These are phyloP conservation scores for Scedosporium dehoogii DNA, from an alignment of 2,329 filamentous ascomycete genomes.

Conservation along the genomic window DNA sequence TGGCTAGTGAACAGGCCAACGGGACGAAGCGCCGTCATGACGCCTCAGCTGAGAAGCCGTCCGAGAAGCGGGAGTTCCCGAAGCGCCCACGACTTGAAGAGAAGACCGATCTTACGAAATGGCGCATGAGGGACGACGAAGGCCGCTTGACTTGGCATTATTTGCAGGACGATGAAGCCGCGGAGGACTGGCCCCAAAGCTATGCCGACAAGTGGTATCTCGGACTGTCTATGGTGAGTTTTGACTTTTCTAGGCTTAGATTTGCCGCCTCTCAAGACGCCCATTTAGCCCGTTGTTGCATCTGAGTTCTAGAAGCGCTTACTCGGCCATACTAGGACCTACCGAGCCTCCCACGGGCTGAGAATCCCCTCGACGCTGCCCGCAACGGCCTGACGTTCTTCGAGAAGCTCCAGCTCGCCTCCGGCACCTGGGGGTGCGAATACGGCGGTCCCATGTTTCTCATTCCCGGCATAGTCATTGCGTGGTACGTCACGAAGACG, in stretches of 20 bases:
- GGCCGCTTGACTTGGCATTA: constrained; percentile 95
- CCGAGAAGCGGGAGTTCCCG: constrained; percentile 20
- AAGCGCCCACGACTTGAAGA: constrained; percentile 39
- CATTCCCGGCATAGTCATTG: constrained; percentile 72
- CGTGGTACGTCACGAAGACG: constrained; percentile 83
- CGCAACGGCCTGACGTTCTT: constrained; percentile 82
- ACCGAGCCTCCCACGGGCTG: constrained; percentile 59
- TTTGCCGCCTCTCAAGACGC: no score
- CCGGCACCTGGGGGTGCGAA: constrained; percentile 93
- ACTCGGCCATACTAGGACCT: constrained; percentile 45
- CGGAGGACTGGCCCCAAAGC: constrained; percentile 73
- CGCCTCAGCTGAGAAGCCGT: constrained; percentile 15
- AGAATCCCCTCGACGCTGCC: constrained; percentile 66
- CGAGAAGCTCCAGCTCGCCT: constrained; percentile 75
- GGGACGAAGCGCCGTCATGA: constrained; percentile 33
- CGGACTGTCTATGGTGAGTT: constrained; percentile 64
- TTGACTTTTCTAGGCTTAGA: neutral
- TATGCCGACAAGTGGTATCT: constrained; percentile 84
- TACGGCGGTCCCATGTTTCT: constrained; percentile 98
- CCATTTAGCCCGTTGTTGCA: neutral
- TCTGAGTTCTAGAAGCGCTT: constrained; percentile 2
- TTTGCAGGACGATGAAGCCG: constrained; percentile 60
- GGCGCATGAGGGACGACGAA: constrained; percentile 66
- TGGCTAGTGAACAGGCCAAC: constrained; percentile 19
- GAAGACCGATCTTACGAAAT: constrained; percentile 70